These are phyloP conservation scores for Cytospora chrysosperma DNA, from an alignment of 2,329 filamentous ascomycete species.

Conservation along the genomic window DNA sequence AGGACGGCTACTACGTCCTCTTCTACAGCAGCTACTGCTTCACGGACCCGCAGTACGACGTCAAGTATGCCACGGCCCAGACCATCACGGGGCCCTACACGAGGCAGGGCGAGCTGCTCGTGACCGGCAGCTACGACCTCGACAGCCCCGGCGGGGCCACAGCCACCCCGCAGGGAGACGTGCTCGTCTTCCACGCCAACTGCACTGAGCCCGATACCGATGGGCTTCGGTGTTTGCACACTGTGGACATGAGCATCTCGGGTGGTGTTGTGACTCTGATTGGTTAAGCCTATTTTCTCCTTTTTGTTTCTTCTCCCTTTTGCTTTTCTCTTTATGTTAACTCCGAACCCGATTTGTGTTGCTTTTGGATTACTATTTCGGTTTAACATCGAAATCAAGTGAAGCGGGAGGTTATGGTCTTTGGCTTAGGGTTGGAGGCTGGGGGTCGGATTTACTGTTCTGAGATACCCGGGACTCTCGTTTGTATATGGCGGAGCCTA, in stretches of 20 bases:
- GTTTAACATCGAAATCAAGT: neutral
- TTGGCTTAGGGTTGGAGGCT: too few species aligned
- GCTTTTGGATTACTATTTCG: neutral
- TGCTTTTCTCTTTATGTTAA: neutral
- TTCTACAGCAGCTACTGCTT: conserved; percentile 65
- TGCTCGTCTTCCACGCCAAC: conserved; percentile 22
- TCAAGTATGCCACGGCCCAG: conserved; percentile 52
- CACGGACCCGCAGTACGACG: conserved; percentile 52
- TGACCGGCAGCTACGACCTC: conserved; percentile 15
- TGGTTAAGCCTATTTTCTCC: neutral
- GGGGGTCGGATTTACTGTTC: neutral
- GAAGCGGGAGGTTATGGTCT: neutral
- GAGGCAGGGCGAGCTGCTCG: conserved; percentile 15
- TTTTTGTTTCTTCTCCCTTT: too few species aligned
- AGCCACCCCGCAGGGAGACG: conserved; percentile 16
- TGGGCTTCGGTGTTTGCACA: conserved; percentile 17
- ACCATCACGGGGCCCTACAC: conserved; percentile 21
- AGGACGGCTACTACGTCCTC: conserved; percentile 53
- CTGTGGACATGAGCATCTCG: conserved; percentile 18
- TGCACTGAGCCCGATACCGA: neutral
- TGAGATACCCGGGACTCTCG: conserved; percentile 21
- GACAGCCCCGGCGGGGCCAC: conserved; percentile 20
- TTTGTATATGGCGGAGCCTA: neutral
- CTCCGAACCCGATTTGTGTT: too few species aligned
- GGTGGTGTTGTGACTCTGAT: conserved; percentile 9